Evolutionary conservation across 2,329 filamentous ascomycete species (phyloP).

Genomic region (Monosporascus cannonballus): DNA sequence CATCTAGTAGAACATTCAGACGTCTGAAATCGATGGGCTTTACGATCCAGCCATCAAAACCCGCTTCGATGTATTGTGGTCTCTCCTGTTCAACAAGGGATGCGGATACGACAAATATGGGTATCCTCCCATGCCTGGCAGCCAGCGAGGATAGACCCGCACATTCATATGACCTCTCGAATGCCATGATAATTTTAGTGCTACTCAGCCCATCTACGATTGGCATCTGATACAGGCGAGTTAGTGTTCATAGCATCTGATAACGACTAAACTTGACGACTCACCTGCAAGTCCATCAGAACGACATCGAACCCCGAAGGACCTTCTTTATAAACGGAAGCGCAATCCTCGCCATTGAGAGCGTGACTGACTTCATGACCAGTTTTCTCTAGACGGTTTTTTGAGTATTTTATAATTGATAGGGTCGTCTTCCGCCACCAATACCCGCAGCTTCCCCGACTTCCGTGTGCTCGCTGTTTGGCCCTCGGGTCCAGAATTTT

Average conservation of each 20-base stretch:
- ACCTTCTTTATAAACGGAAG: conserved; percentile 59
- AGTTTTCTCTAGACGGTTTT: conserved; percentile 70
- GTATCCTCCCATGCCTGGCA: conserved; percentile 57
- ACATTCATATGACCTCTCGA: conserved; percentile 50
- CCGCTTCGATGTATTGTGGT: conserved; percentile 65
- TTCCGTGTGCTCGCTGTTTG: conserved; percentile 1
- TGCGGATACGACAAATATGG: conserved; percentile 83
- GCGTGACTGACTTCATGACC: conserved; percentile 69
- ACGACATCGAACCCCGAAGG: conserved; percentile 65
- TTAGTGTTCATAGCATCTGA: not conserved
- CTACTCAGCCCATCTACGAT: conserved; percentile 80
- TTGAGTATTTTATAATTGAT: conserved; percentile 78
- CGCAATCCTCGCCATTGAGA: conserved; percentile 80
- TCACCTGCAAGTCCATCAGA: conserved; percentile 88
- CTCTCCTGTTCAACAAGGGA: conserved; percentile 67
- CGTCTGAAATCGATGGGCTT: conserved; percentile 82
- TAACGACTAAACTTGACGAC: conserved; percentile 21
- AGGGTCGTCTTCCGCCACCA: conserved; percentile 84
- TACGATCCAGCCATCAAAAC: conserved; percentile 87
- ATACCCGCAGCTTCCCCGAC: conserved; percentile 47
- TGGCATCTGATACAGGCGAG: conserved; percentile 61
- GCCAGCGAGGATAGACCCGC: conserved; percentile 53
- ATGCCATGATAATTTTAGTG: conserved; percentile 75
- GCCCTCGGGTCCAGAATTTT: conserved; percentile 2
- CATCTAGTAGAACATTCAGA: conserved; percentile 60